A percentile compares a stretch with the other conserved stretches of the same genome.
Conservation (phyloP, 1,139 yeast genomes). For the Yamadazyma triangularis region DNA sequence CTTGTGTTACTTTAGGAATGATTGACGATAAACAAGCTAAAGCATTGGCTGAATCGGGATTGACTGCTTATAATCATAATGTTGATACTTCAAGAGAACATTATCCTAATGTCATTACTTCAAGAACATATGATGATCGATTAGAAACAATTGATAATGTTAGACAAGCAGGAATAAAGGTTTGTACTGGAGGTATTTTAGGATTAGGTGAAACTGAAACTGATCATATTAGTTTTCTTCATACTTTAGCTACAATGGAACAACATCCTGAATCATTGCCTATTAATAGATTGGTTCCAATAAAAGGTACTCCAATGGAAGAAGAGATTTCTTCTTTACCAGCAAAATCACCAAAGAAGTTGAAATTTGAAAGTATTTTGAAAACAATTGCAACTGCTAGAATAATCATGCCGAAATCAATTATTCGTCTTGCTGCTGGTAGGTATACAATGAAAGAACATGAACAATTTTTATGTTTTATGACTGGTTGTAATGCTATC, state of each 20-base stretch:
- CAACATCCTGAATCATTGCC: conserved; percentile 78
- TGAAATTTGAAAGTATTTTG: conserved; percentile 57
- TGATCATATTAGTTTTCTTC: conserved; percentile 65
- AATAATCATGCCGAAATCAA: conserved; percentile 65
- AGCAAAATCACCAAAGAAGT: conserved; percentile 30
- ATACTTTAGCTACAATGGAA: conserved; percentile 63
- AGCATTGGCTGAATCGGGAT: conserved; percentile 58
- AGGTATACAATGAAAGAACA: conserved; percentile 76
- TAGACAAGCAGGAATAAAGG: conserved; percentile 60
- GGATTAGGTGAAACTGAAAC: conserved; percentile 74
- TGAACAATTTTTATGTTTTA: conserved; percentile 70
- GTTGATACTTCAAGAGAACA: conserved; percentile 77
- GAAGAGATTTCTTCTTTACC: no score
- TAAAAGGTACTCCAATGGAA: conserved; percentile 73
- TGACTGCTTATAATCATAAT: conserved; percentile 80
- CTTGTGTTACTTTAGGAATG: conserved; percentile 82
- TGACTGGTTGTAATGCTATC: conserved; percentile 78
- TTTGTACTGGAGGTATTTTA: conserved; percentile 76
- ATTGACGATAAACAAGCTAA: conserved; percentile 57
- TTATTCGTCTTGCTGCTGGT: conserved; percentile 76
- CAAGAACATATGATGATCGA: conserved; percentile 71
- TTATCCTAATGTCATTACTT: conserved; percentile 66
- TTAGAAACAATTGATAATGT: conserved; percentile 62
- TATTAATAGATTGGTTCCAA: conserved; percentile 74
- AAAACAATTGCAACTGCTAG: conserved; percentile 76